A percentile compares a stretch with the other conserved stretches of the same genome.
Evolutionary conservation across 768 basidiomycete species (phyloP).

Genomic region (Piloderma croceum): DNA sequence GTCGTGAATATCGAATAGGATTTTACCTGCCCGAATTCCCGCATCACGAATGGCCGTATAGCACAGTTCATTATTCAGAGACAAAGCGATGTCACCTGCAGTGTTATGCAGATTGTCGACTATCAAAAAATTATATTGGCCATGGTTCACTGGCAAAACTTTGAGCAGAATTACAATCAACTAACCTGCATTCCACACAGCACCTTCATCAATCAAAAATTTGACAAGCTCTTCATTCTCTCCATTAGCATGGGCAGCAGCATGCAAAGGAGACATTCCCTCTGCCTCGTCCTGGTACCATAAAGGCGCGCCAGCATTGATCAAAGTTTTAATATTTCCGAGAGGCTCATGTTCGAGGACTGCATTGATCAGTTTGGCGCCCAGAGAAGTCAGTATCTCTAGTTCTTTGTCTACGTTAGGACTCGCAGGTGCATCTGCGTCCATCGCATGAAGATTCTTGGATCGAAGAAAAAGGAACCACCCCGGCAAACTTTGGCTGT

Average conservation of each 20-base stretch:
- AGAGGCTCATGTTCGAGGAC: constrained; percentile 45
- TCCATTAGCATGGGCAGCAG: constrained; percentile 74
- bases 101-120: constrained; percentile 78
- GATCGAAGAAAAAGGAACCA: no score
- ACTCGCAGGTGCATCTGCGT: no score
- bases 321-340: constrained; percentile 40
- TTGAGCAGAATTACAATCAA: constrained; percentile 3
- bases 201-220: constrained; percentile 71
- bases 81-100: constrained; percentile 86
- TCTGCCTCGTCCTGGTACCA: constrained; percentile 86
- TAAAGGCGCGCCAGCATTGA: constrained; percentile 67
- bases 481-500: no score
- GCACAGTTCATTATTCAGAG: constrained; percentile 68
- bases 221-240: constrained; percentile 61
- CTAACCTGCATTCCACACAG: constrained; percentile 85
- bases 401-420: constrained; percentile 37
- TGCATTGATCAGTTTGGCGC: constrained; percentile 51
- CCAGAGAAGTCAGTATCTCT: constrained; percentile 46
- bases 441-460: no score
- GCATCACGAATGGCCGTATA: constrained; percentile 86
- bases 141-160: background rate
- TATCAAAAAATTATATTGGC: constrained; percentile 21
- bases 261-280: constrained; percentile 82
- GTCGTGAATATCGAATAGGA: constrained; percentile 6
- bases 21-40: constrained; percentile 81